Evolutionary conservation across 2,329 filamentous ascomycete species (phyloP).

Genomic region (Paracoccidioides brasiliensis): DNA sequence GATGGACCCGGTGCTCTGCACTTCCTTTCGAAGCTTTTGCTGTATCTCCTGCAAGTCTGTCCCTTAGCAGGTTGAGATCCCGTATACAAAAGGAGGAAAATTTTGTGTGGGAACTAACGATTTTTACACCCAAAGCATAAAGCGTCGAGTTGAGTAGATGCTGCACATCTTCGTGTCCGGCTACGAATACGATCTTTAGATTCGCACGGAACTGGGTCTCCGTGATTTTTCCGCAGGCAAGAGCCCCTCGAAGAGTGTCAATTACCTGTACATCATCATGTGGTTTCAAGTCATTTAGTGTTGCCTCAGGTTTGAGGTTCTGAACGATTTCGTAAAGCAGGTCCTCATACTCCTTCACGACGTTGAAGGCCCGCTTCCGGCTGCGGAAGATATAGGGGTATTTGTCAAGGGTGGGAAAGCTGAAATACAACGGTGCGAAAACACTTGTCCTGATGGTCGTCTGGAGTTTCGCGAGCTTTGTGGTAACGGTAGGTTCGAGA

Average conservation of each 20-base stretch:
- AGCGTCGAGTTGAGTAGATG: conserved; percentile 25
- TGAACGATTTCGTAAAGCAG: background rate
- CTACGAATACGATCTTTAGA: conserved; percentile 29
- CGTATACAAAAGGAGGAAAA: too few relatives aligned
- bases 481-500: background rate
- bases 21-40: conserved; percentile 20
- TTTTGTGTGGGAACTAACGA: background rate
- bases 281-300: conserved; percentile 7
- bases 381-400: background rate
- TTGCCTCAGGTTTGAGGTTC: background rate
- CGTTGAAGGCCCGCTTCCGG: background rate
- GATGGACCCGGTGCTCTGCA: conserved; percentile 10
- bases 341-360: background rate
- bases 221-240: conserved; percentile 16
- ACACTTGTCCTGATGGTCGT: background rate
- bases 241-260: conserved; percentile 14
- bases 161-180: conserved; percentile 33
- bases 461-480: background rate
- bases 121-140: conserved; percentile 13
- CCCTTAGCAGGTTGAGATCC: background rate
- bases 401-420: background rate
- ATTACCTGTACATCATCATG: conserved; percentile 8
- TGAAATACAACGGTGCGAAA: background rate
- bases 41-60: conserved; percentile 15
- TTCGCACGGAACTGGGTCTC: conserved; percentile 32